Evolutionary conservation across 2,329 filamentous ascomycete species (phyloP), one percentile per base, ranked within the genome.

Genomic region (Sporothrix brasiliensis): DNA sequence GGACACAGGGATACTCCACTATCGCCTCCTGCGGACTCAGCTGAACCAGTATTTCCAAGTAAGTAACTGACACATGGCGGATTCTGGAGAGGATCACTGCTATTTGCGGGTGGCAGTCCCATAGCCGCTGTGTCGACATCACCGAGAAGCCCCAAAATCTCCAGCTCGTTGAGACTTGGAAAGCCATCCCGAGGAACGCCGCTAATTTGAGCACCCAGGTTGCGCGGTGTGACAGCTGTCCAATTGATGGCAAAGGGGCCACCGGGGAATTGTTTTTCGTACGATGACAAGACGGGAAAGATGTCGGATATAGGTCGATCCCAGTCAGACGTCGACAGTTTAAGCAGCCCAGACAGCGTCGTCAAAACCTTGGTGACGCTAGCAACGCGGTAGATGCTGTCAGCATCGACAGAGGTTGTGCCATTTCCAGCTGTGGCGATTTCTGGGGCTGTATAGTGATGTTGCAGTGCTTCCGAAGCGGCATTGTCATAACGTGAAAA

Each of bases 371-470:
- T 81, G n/a, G 79, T 78, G 53, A 81, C 74, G 69, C 79, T 81
- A 30, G 77, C 79, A 10, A 80, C 70, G 4, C 79, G 76, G 71
- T 79, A 82, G 58, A 80, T 75, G 0, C 80, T 79, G 53, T 80
- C 74, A 0, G 74, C 75, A 56, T 77, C 73, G 14, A 81, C 76
- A 4, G 24, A 34, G 0, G 71, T 61, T 0, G 76, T 77, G 69
- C 79, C 77, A n/a, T 74, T 75, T 2, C 75, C 69, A 6, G 72
- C 68, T 0, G 6, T 13, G 66, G 78, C 76, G 6, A 74, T 74
- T 7, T 74, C 70, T 0, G 77, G 73, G 0, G 81, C 81, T 0
- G 83, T 84, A 72, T 80, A 78, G 73, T 82, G 79, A 65, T 80
- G 77, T 41, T 81, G 79, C 61, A 84, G 76, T 13, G 14, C 1